These are phyloP conservation scores for Globisporangium polare DNA, from an alignment of 352 stramenopile genomes.

Conservation along the genomic window DNA sequence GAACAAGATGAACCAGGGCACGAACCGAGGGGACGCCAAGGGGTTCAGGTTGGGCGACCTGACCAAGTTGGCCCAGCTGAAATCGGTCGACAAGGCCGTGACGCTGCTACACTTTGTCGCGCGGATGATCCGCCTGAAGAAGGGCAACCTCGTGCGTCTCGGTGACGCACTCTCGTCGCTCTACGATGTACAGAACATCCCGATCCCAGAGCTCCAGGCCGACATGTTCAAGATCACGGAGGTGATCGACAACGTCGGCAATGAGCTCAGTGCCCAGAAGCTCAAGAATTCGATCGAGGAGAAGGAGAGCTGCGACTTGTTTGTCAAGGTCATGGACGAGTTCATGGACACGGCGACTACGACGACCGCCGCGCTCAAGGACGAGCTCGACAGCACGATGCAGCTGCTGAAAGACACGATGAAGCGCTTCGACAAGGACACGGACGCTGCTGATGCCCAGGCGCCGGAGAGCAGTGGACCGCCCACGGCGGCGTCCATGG, in stretches of 20 bases:
- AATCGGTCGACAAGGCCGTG: slow-evolving; percentile 51
- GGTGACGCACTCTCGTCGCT: slow-evolving; percentile 60
- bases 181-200: slow-evolving; percentile 75
- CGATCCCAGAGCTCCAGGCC: slow-evolving; percentile 64
- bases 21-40: slow-evolving; percentile 56
- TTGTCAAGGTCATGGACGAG: slow-evolving; percentile 60
- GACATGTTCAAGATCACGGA: slow-evolving; percentile 69
- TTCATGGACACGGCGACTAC: slow-evolving; percentile 45
- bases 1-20: slow-evolving; percentile 87
- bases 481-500: slow-evolving; percentile 26
- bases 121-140: slow-evolving; percentile 65
- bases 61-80: slow-evolving; percentile 66
- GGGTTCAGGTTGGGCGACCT: slow-evolving; percentile 67
- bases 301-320: slow-evolving; percentile 54
- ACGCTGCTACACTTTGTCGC: slow-evolving; percentile 77
- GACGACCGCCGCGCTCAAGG: slow-evolving; percentile 32
- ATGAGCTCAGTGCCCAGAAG: slow-evolving; percentile 58
- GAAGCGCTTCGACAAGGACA: slow-evolving; percentile 53
- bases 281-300: slow-evolving; percentile 76
- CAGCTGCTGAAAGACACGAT: slow-evolving; percentile 54
- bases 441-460: slow-evolving; percentile 20
- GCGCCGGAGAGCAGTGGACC: slow-evolving; percentile 6
- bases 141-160: slow-evolving; percentile 52
- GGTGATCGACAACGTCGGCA: slow-evolving; percentile 54
- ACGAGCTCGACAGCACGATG: slow-evolving; percentile 46